Base-by-base conservation (phyloP, 164 flowering plant species). In the Vitis rupestris region DNA sequence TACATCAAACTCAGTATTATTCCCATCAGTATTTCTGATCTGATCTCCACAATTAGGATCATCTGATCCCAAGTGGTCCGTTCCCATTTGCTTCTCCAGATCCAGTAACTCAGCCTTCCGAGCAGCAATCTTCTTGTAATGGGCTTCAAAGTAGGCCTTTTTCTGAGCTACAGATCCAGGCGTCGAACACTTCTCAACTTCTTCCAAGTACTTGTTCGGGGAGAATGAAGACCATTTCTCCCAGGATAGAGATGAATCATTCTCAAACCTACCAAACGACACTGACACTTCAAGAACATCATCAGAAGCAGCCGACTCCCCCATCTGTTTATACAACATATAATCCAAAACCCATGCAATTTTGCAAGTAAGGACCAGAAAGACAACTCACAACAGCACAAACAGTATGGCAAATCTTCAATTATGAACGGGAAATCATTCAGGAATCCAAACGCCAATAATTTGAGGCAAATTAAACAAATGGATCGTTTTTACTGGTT, bases 151-250 rank as follows among this genome's bases (percentile, higher is more conserved):
- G 65, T 85, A 94, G 11, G 98, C 96, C 75, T 80, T 87, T 70
- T 94, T 91, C 81, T 83, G 72, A n/a, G 92, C 92, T 3, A 94
- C 98, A 16, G 97, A 91, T 75, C 96, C 98, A 1, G 94, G 94
- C 4, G 96, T 91, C 1, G 93, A 85, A 76, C 88, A 88, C 88
- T 86, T 94, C 80, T 80, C 97, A 30, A 87, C 98, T 82, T 94
- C 98, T 75, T 94, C 96, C 87, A 91, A 75, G 71, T 94, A 90
- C 86, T 90, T 91, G 49, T 91, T 90, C 44, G 84, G 92, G 1
- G 96, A 88, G 74, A 91, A 94, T n/a, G 98, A 72, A 31, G 98
- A 93, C 90, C 92, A 93, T 79, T 78, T 91, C 68, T 94, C 98
- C 98, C 98, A 94, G 64, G 88, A 90, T 63, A 94, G 80, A 6